Evolutionary conservation across 495 filamentous ascomycete species (phyloP), one percentile per base, ranked within the genome.

Genomic region (Pseudotulostoma volvatum): DNA sequence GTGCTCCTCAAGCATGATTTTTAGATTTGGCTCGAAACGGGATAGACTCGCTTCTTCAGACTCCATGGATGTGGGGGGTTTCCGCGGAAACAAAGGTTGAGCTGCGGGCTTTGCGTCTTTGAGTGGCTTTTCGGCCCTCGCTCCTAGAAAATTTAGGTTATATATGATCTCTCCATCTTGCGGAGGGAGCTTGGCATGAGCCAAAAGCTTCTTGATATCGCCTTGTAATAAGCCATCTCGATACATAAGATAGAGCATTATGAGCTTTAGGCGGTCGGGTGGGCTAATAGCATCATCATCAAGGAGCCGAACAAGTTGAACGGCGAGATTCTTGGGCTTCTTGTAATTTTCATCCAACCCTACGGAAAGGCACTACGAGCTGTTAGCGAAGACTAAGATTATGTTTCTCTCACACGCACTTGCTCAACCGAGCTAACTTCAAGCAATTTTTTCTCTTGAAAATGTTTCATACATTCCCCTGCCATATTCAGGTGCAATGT

Each of bases 401-500:
- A 19, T 40, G 16, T 2, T 4, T 31, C 19, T 16, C 8, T 13
- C 4, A 23, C 2, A 51, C 42, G 9, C 42, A 74, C 71, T 61
- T 83, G 79, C 52, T 97, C 88, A 2, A 84, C 70, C 1, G 80
- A 78, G 33, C 84, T 88, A 41, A 95, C 67, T 49, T 96, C 92
- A 31, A 76, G 67, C 3, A 97, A 68, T 48, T 93, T 94, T 45
- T 76, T 71, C 14, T 73, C 60, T 49, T 93, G 75, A 48, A 96
- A 97, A 32, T 77, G 69, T 41, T 81, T 82, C 90, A 96, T 95
- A 45, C 84, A 88, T 49, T 93, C 87, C 51, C 93, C 81, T n/a
- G 90, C 92, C 90, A 97, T 97, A 44, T 73, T 88, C 11, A 97
- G 64, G 55, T 97, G 90, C 20, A 97, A 66, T 0, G 90, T 87